phyloP scores from a whole-genome alignment of 2,329 filamentous ascomycete genomes.

The Aspergillus ochraceoroseus region DNA sequence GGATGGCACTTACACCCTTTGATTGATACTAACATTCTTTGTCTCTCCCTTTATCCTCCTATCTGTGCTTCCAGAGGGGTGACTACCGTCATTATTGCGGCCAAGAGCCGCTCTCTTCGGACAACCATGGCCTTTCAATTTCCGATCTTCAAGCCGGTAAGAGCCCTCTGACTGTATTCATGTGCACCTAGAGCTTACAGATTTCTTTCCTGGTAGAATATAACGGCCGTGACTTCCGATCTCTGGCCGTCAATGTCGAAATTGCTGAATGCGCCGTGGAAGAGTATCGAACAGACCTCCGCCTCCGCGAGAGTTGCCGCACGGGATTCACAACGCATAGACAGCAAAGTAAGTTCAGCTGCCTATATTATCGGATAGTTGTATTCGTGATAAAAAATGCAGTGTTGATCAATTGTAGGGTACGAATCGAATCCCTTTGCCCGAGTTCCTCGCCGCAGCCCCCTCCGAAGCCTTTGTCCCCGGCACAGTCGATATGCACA shows the following conservation, averaged over 20 bases:
- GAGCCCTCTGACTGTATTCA: slow-evolving; percentile 17
- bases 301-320: slow-evolving; percentile 14
- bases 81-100: slow-evolving; percentile 26
- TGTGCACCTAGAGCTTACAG: slow-evolving; percentile 6
- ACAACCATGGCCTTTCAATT: slow-evolving; percentile 51
- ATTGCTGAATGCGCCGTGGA: slow-evolving; percentile 37
- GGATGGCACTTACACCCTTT: slow-evolving; percentile 24
- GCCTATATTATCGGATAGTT: neutral
- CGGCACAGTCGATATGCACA: slow-evolving; percentile 18
- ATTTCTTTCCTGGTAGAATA: slow-evolving; percentile 38
- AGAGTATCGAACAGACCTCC: slow-evolving; percentile 26
- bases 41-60: neutral
- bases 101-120: slow-evolving; percentile 36
- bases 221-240: slow-evolving; percentile 42
- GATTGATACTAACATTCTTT: slow-evolving; percentile 14
- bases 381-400: too few relatives aligned
- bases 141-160: slow-evolving; percentile 46
- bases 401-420: too few relatives aligned
- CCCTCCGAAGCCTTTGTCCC: slow-evolving; percentile 26
- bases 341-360: slow-evolving; percentile 17
- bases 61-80: slow-evolving; percentile 14
- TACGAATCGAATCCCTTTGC: slow-evolving; percentile 18
- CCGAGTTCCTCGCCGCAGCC: slow-evolving; percentile 27
- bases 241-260: slow-evolving; percentile 44
- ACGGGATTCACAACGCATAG: slow-evolving; percentile 16